phyloP scores from a whole-genome alignment of 208 protist species.

The Trypanosoma congolense region DNA sequence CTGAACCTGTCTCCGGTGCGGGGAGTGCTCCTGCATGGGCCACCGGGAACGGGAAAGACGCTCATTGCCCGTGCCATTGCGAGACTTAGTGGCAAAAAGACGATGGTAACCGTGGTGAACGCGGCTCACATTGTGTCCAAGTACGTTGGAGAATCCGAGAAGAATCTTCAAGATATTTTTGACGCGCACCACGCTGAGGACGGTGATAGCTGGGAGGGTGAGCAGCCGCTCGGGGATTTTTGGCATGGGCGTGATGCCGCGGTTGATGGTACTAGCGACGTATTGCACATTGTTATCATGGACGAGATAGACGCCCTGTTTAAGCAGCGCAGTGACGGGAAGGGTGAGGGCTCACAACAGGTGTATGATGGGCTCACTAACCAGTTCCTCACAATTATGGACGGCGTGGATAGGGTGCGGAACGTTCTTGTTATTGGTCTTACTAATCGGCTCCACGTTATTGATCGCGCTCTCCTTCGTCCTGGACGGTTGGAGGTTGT shows the following conservation, averaged over 20 bases:
- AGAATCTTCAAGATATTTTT: constrained; percentile 99
- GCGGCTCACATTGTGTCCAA: constrained; percentile 98
- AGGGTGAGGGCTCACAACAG: constrained; percentile 91
- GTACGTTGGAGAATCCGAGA: constrained; percentile 98
- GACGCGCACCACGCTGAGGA: constrained; percentile 73
- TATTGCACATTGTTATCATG: constrained; percentile 99
- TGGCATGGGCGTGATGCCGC: background rate
- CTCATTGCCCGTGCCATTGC: constrained; percentile 99
- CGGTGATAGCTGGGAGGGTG: background rate
- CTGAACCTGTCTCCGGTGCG: constrained; percentile 96
- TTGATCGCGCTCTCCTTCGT: constrained; percentile 90
- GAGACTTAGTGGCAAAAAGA: constrained; percentile 91
- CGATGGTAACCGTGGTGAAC: constrained; percentile 88
- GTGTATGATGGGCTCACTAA: constrained; percentile 99
- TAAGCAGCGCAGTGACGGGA: constrained; percentile 79
- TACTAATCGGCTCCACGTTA: constrained; percentile 88
- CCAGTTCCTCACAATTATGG: constrained; percentile 95
- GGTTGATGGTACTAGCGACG: constrained; percentile 15
- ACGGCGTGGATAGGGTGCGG: constrained; percentile 71
- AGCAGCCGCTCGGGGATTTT: background rate
- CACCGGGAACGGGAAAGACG: constrained; percentile 99
- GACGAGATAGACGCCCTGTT: constrained; percentile 99
- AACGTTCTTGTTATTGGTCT: constrained; percentile 95
- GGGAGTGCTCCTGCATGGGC: constrained; percentile 98
- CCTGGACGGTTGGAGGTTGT: constrained; percentile 93